A percentile compares a stretch with the other conserved stretches of the same genome.
phyloP scores from a whole-genome alignment of 75 land plant genomes.

The Larix kaempferi region DNA sequence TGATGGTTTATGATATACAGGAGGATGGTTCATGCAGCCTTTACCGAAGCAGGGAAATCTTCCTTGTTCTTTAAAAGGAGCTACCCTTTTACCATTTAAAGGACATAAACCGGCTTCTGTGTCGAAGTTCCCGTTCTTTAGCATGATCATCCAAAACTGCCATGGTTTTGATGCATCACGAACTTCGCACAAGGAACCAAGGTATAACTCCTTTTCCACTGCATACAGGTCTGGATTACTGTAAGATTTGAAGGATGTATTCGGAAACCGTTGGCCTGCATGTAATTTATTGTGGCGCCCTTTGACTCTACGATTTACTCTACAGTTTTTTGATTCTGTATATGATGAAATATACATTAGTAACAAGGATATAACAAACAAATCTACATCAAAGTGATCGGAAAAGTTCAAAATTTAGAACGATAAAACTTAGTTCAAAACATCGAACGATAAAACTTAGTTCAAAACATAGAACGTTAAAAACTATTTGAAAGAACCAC shows the following conservation, averaged over 20 bases:
- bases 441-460: too few species aligned
- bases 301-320: background rate
- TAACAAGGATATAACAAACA: too few species aligned
- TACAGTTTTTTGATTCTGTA: too few species aligned
- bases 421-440: too few species aligned
- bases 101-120: conserved; percentile 32
- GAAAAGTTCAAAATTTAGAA: too few species aligned
- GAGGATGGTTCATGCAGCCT: conserved; percentile 87
- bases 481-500: too few species aligned
- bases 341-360: too few species aligned
- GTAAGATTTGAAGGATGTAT: background rate
- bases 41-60: conserved; percentile 69
- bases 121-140: conserved; percentile 47
- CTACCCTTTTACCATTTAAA: conserved; percentile 25
- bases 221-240: conserved; percentile 60
- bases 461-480: too few species aligned
- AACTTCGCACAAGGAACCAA: conserved; percentile 65
- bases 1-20: conserved; percentile 40
- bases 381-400: too few species aligned
- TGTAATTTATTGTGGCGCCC: background rate
- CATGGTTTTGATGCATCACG: conserved; percentile 39
- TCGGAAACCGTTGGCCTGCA: background rate
- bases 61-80: conserved; percentile 19
- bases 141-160: conserved; percentile 80
- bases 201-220: conserved; percentile 67